These are phyloP conservation scores for Sporothrix schenckii DNA, from an alignment of 2,329 filamentous ascomycete species.

Conservation along the genomic window DNA sequence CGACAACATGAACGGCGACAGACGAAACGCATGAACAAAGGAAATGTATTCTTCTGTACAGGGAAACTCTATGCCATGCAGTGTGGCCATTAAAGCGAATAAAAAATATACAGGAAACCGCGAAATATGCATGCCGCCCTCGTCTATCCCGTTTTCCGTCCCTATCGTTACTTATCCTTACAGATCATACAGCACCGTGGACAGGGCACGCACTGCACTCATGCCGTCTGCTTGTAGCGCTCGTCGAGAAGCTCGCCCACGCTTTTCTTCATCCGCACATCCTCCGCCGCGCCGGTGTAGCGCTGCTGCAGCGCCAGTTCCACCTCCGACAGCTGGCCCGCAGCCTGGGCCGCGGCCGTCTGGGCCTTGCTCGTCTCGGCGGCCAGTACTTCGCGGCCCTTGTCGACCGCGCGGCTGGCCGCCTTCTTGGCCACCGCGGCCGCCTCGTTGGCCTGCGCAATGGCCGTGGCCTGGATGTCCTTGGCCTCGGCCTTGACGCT, in stretches of 20 bases:
- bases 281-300: conserved; percentile 50
- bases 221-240: conserved; percentile 51
- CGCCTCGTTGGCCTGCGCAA: conserved; percentile 41
- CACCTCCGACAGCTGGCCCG: conserved; percentile 44
- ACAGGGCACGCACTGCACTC: not conserved
- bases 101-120: not conserved
- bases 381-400: conserved; percentile 44
- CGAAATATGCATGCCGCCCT: conserved; percentile 25
- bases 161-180: conserved; percentile 7
- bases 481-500: conserved; percentile 43
- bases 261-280: conserved; percentile 49
- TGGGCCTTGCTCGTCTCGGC: conserved; percentile 14
- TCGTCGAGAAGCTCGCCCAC: conserved; percentile 59
- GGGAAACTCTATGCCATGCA: conserved; percentile 20
- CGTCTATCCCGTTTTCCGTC: conserved; percentile 13
- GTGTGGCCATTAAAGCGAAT: conserved; percentile 8
- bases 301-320: conserved; percentile 57
- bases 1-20: not conserved
- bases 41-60: conserved; percentile 28
- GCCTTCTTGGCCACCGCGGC: conserved; percentile 46
- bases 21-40: not conserved
- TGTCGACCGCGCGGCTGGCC: conserved; percentile 49
- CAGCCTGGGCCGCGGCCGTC: not conserved
- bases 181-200: conserved; percentile 7
- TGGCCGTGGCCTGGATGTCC: conserved; percentile 34